Evolutionary conservation across 1,284 basidiomycete genomes (phyloP), one percentile per base, ranked within the genome.

Genomic region (Naganishia liquefaciens): DNA sequence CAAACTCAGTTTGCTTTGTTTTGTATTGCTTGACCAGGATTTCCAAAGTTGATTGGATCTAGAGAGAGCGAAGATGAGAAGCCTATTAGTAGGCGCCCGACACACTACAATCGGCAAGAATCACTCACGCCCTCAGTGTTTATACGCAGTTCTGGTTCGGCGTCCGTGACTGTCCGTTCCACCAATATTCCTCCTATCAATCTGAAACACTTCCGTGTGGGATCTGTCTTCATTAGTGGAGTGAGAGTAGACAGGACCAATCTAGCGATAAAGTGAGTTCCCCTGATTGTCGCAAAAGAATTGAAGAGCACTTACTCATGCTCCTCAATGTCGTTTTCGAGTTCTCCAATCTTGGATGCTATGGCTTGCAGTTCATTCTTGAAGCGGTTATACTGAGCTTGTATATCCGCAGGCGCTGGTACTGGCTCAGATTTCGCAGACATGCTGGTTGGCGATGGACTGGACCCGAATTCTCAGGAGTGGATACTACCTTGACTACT

Each of bases 161-260:
- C 93, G 72, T 99, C 96, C 75, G 90, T 88, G 51, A 99, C 96
- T 0, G 93, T 98, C 53, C 94, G 85, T 78, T 99, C 93, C 28
- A 98, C 94, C 10, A 99, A 84, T 2, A 97, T 88, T 33, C 95
- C 96, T 13, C 96, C 96, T 68, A 99, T 90, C 70, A 99, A 83
- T 54, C 96, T 87, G 80, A 98, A 99, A 80, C 96, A 99, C 80
- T 92, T 93, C 67, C 96, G 87, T 74, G 87, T 84, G 27, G 95
- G 93, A 67, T 95, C 91, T 9, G 87, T 87, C 71, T 93, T 88
- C 66, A 73, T 51, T 6, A 79, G 67, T n/a, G 78, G 78, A 57
- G 88, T 85, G 30, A 99, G 81, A 1, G 95, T 98, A 1, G 85
- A 84, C 51, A 99, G 84, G 10, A 99, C 96, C 19, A 99, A 83